Percentiles rank a stretch among this genome's conserved stretches.
Evolutionary conservation across 2,329 filamentous ascomycete genomes (phyloP).

Genomic region (Phialemonium atrogriseum): DNA sequence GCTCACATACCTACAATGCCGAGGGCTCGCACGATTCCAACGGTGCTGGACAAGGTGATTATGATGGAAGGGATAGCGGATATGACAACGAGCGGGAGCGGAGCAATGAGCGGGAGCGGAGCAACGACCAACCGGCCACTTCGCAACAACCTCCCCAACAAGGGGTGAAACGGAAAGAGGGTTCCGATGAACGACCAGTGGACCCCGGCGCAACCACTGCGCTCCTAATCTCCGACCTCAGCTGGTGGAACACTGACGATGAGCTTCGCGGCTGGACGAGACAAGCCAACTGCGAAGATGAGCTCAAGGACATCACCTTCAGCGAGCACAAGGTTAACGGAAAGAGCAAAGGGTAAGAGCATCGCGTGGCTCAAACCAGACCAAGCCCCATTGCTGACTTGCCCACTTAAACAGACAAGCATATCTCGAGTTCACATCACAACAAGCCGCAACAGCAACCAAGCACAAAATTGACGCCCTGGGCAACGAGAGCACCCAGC

Average conservation of each 20-base stretch:
- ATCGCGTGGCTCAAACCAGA: no score
- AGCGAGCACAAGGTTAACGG: conserved; percentile 99
- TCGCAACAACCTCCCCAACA: conserved; percentile 33
- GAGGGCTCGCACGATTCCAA: conserved; percentile 22
- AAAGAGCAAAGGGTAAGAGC: conserved; percentile 86
- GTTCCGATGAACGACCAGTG: conserved; percentile 48
- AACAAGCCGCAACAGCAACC: conserved; percentile 75
- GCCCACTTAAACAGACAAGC: conserved; percentile 56
- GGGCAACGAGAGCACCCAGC: conserved; percentile 39
- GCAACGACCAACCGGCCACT: conserved; percentile 22
- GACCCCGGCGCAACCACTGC: conserved; percentile 58
- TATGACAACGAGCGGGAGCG: conserved; percentile 27
- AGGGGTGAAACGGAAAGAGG: conserved; percentile 53
- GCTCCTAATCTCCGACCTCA: conserved; percentile 78
- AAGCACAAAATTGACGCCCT: conserved; percentile 73
- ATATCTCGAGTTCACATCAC: conserved; percentile 76
- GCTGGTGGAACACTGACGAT: conserved; percentile 97
- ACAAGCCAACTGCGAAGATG: conserved; percentile 70
- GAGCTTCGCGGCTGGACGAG: conserved; percentile 83
- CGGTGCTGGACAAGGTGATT: conserved; percentile 31
- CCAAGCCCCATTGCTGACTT: no score
- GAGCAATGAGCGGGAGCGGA: conserved; percentile 19
- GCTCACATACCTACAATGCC: conserved; percentile 32
- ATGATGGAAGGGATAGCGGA: conserved; percentile 25
- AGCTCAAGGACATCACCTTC: conserved; percentile 88